Base-by-base conservation (phyloP, 2,329 filamentous ascomycete genomes). In the Fusarium nygamai region DNA sequence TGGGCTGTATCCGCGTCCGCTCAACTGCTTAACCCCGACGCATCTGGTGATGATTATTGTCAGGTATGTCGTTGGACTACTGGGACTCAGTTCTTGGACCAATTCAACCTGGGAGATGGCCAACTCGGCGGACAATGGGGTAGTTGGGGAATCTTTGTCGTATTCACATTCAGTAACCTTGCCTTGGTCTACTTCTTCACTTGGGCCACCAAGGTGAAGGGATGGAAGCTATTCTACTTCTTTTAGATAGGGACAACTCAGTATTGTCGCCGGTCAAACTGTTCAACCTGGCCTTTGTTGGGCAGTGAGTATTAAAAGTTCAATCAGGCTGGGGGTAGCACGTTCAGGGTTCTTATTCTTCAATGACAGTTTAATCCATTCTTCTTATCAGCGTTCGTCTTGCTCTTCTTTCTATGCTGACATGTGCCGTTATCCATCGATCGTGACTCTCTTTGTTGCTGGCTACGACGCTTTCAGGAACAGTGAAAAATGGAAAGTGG, bases 351-450 rank as follows among this genome's bases (percentile, higher is more conserved):
- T 41, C 6, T 22, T 8, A 22, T 41, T 41, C 38, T 13, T 8
- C 20, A 17, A 13, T 19, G 8, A 2, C 22, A 50, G 11, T 19
- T 34, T 24, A 34, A 51, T 34, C 14, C 5, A 51, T 9, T 8
- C 4, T 34, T 33, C 6, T 13, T 5, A 17, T 14, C 2, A 6
- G 6, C 4, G 4, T 13, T 5, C 4, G n/a, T 14, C 11, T 1
- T 10, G 3, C 16, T 34, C 22, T 19, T 19, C 34, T 9, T 19
- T 19, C 9, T 36, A 19, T 36, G 34, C 34, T 36, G 16, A 19
- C 17, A 19, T 36, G 34, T 36, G 9, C 34, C 17, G 34, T 36
- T 19, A 6, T 36, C 17, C 17, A 19, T 36, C 34, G 8, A 36
- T 36, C 8, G 17, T 19, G 34, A 19, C 3, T 1, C 9, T 36